phyloP scores from a whole-genome alignment of 2,329 filamentous ascomycete genomes.

The Colletotrichum eremochloae region DNA sequence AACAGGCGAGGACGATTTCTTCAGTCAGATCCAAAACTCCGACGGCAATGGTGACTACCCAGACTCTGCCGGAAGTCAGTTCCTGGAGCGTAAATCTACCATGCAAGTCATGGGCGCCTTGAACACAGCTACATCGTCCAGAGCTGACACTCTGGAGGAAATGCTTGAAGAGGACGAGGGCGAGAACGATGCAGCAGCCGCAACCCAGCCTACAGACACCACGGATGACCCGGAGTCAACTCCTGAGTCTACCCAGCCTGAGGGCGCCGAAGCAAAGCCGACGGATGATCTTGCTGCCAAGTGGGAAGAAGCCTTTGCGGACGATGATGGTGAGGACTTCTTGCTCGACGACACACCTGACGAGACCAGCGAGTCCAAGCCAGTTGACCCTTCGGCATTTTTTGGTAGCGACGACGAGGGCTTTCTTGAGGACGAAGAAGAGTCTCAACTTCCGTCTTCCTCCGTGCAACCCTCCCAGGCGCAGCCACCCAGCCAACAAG shows the following conservation, averaged over 20 bases:
- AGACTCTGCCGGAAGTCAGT: conserved; percentile 47
- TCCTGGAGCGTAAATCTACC: conserved; percentile 77
- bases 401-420: conserved; percentile 89
- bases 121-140: conserved; percentile 50
- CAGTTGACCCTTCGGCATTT: conserved; percentile 73
- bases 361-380: conserved; percentile 57
- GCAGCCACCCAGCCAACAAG: conserved; percentile 30
- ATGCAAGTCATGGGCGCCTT: conserved; percentile 72
- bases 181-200: conserved; percentile 43
- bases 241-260: conserved; percentile 27
- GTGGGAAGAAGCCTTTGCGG: conserved; percentile 86
- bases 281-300: conserved; percentile 80
- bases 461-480: conserved; percentile 17
- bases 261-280: conserved; percentile 44
- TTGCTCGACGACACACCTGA: conserved; percentile 69
- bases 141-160: conserved; percentile 46
- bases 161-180: conserved; percentile 50
- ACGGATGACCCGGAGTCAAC: neutral
- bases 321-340: conserved; percentile 77
- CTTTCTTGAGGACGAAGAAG: conserved; percentile 79
- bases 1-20: conserved; percentile 72
- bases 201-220: neutral
- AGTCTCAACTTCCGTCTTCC: conserved; percentile 47
- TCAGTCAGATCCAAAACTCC: conserved; percentile 62
- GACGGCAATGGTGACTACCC: conserved; percentile 46